Conservation (phyloP, 352 stramenopile genomes). For the Phytopythium delawarense region DNA sequence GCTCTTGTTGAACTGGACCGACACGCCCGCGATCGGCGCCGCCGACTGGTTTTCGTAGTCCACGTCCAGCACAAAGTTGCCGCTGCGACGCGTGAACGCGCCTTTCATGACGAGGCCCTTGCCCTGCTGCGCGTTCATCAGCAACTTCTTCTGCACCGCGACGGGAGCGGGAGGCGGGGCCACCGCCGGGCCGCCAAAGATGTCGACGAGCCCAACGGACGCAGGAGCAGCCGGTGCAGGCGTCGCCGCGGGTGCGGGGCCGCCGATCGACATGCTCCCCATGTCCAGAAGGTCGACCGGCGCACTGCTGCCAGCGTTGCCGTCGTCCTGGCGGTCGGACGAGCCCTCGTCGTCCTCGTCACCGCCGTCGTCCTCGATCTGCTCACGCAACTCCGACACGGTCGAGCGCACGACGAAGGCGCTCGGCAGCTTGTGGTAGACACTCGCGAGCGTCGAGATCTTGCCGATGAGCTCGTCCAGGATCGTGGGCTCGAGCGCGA, state of each 20-base stretch:
- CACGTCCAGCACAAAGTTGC: conserved; percentile 68
- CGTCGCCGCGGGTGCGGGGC: conserved; percentile 33
- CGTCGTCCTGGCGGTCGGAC: conserved; percentile 53
- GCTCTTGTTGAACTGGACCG: conserved; percentile 98
- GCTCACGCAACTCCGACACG: conserved; percentile 66
- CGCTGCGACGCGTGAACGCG: conserved; percentile 53
- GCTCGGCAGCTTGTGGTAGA: conserved; percentile 97
- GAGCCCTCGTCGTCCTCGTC: conserved; percentile 61
- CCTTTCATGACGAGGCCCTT: conserved; percentile 91
- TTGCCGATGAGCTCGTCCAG: conserved; percentile 96
- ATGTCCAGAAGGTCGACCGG: conserved; percentile 83
- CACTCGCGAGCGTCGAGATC: conserved; percentile 96
- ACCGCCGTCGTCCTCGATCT: conserved; percentile 52
- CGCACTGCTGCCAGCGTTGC: conserved; percentile 17
- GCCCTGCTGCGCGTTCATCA: conserved; percentile 73
- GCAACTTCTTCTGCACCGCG: conserved; percentile 57
- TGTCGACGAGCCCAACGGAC: conserved; percentile 62
- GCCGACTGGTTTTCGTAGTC: conserved; percentile 88
- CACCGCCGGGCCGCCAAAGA: conserved; percentile 65
- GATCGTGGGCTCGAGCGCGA: conserved; percentile 91
- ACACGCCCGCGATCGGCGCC: conserved; percentile 85
- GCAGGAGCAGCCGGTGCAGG: conserved; percentile 20
- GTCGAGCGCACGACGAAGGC: conserved; percentile 84
- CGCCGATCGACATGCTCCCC: conserved; percentile 74
- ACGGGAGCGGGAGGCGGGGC: conserved; percentile 14